A percentile compares a stretch with the other conserved stretches of the same genome.
These are phyloP conservation scores for Verbena officinalis DNA, from an alignment of 257 asterid genomes.

Conservation along the genomic window DNA sequence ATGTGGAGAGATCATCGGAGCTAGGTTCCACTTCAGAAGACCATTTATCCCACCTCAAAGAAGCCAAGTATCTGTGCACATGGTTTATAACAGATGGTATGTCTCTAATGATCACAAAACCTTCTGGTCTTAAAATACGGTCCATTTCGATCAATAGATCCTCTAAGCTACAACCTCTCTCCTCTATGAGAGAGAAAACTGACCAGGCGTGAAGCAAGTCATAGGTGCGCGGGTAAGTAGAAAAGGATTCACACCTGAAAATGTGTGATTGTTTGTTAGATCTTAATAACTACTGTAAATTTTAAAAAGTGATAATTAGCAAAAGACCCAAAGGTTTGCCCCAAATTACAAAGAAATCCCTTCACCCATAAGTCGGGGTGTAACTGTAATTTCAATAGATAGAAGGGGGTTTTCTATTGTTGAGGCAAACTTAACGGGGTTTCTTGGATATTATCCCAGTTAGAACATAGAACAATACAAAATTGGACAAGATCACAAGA, in stretches of 20 bases:
- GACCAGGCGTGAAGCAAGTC: constrained; percentile 92
- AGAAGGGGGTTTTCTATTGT: too few species aligned
- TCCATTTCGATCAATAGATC: constrained; percentile 94
- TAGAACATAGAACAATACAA: too few species aligned
- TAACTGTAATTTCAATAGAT: too few species aligned
- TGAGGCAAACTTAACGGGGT: too few species aligned
- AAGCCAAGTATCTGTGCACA: constrained; percentile 59
- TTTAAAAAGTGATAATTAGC: too few species aligned
- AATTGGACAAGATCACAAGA: too few species aligned
- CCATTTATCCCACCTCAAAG: constrained; percentile 88
- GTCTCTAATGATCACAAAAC: constrained; percentile 84
- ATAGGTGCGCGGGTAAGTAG: constrained; percentile 93
- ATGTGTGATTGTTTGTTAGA: constrained; percentile 22
- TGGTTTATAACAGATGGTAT: constrained; percentile 50
- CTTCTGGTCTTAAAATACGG: constrained; percentile 84
- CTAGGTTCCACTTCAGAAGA: constrained; percentile 75
- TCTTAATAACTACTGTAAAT: too few species aligned
- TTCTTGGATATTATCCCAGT: too few species aligned
- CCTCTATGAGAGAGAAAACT: constrained; percentile 68
- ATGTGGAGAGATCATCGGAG: constrained; percentile 55
- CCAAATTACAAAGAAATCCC: too few species aligned
- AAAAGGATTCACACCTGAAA: constrained; percentile 94
- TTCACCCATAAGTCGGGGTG: too few species aligned
- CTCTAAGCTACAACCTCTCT: constrained; percentile 71
- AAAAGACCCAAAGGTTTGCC: too few species aligned